phyloP scores from a whole-genome alignment of 495 filamentous ascomycete species.

The Penicillium mononematosum region DNA sequence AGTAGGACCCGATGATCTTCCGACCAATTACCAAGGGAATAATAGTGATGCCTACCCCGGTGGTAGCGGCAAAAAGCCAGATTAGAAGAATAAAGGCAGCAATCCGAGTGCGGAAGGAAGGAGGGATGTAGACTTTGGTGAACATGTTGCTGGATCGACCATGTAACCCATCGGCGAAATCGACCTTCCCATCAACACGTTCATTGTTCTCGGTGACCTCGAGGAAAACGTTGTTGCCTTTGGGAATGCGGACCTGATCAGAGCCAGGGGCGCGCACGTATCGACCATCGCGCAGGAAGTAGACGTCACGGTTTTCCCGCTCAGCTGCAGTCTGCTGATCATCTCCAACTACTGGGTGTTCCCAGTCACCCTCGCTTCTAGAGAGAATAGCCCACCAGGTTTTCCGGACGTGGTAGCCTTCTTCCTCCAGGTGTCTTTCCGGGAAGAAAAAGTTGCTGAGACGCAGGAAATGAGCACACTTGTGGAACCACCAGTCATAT shows the following conservation, averaged over 20 bases:
- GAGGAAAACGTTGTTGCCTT: constrained; percentile 76
- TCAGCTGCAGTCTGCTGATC: constrained; percentile 35
- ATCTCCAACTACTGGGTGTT: constrained; percentile 46
- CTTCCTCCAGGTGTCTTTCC: constrained; percentile 75
- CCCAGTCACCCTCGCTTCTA: constrained; percentile 48
- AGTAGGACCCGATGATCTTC: constrained; percentile 62
- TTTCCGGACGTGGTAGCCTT: constrained; percentile 61
- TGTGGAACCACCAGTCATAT: constrained; percentile 96
- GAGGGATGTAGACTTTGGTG: constrained; percentile 85
- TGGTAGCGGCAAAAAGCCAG: constrained; percentile 92
- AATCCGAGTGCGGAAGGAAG: constrained; percentile 75
- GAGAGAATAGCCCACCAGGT: constrained; percentile 54
- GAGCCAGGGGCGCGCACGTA: constrained; percentile 89
- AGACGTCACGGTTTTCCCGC: constrained; percentile 39
- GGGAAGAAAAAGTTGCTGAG: constrained; percentile 92
- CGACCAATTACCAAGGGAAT: constrained; percentile 86
- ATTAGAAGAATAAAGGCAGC: constrained; percentile 83
- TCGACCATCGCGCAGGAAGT: constrained; percentile 70
- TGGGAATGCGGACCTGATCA: constrained; percentile 90
- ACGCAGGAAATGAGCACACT: constrained; percentile 75
- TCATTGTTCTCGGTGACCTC: constrained; percentile 71
- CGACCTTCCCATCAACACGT: constrained; percentile 58
- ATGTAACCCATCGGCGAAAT: constrained; percentile 63
- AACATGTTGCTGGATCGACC: constrained; percentile 64
- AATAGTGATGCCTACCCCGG: constrained; percentile 84